These are phyloP conservation scores for Diddensiella santjacobensis DNA, from an alignment of 805 yeast species.

Conservation along the genomic window DNA sequence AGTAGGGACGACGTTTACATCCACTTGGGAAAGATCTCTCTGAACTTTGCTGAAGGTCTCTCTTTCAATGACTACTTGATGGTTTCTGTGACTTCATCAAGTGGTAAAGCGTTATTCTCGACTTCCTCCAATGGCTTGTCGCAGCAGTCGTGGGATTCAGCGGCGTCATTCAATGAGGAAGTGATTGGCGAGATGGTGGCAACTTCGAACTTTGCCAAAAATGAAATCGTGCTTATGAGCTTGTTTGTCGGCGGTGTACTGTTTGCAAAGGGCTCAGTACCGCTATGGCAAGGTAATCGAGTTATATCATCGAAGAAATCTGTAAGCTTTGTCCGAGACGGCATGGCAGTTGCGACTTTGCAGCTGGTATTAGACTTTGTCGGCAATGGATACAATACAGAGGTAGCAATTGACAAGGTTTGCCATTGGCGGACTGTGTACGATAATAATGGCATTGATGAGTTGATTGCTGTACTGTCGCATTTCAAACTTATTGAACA, in stretches of 20 bases:
- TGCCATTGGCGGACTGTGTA: slow-evolving; percentile 49
- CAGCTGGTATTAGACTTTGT: slow-evolving; percentile 62
- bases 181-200: slow-evolving; percentile 66
- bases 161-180: slow-evolving; percentile 70
- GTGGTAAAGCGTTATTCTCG: slow-evolving; percentile 51
- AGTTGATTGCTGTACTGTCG: slow-evolving; percentile 45
- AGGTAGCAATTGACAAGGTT: slow-evolving; percentile 49
- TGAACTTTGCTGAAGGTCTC: slow-evolving; percentile 15
- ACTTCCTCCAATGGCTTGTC: slow-evolving; percentile 62
- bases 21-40: slow-evolving; percentile 22
- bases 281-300: slow-evolving; percentile 30
- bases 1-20: slow-evolving; percentile 25
- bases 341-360: slow-evolving; percentile 36
- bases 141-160: slow-evolving; percentile 59
- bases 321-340: slow-evolving; percentile 39
- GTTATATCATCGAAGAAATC: slow-evolving; percentile 20
- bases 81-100: slow-evolving; percentile 51
- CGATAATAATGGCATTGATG: slow-evolving; percentile 41
- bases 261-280: slow-evolving; percentile 55
- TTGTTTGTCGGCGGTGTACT: slow-evolving; percentile 61
- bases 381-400: slow-evolving; percentile 64
- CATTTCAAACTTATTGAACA: slow-evolving; percentile 53
- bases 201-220: slow-evolving; percentile 54
- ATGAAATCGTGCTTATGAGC: slow-evolving; percentile 51
- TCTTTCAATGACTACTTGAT: slow-evolving; percentile 40